Percentiles rank a stretch among this genome's conserved stretches.
phyloP scores from a whole-genome alignment of 306 rosid species.

The Prinsepia uniflora region DNA sequence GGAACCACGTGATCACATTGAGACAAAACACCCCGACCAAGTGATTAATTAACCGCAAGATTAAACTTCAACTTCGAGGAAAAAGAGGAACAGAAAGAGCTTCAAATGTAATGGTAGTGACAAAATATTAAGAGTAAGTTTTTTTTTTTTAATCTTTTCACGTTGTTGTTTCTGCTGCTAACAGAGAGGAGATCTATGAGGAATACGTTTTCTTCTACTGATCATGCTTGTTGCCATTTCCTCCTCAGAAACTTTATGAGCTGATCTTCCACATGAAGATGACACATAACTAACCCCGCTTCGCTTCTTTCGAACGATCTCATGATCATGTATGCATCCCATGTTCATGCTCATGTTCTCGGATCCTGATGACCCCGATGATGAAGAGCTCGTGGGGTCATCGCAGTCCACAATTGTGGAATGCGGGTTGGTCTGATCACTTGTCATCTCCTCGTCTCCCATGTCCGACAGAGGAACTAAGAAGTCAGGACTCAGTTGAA shows the following conservation, averaged over 20 bases:
- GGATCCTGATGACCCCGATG: conserved; percentile 66
- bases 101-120: not conserved
- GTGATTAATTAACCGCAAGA: conserved; percentile 59
- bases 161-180: conserved; percentile 16
- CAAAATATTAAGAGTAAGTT: conserved; percentile 3
- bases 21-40: conserved; percentile 98
- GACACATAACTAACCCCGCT: conserved; percentile 54
- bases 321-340: conserved; percentile 33
- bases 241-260: conserved; percentile 53
- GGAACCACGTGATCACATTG: conserved; percentile 97
- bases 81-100: conserved; percentile 9
- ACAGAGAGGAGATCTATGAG: conserved; percentile 92
- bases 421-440: conserved; percentile 44
- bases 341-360: conserved; percentile 52
- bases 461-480: conserved; percentile 71
- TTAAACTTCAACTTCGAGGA: conserved; percentile 37
- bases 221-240: conserved; percentile 72
- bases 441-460: conserved; percentile 67
- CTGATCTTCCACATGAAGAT: conserved; percentile 42
- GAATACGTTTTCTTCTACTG: conserved; percentile 91
- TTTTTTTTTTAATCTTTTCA: not conserved
- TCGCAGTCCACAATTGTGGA: conserved; percentile 74
- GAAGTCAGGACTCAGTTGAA: conserved; percentile 77
- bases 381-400: conserved; percentile 66
- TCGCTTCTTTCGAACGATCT: conserved; percentile 74